Base-by-base conservation (phyloP, 2,329 filamentous ascomycete species). In the Malbranchea cinnamomea region DNA sequence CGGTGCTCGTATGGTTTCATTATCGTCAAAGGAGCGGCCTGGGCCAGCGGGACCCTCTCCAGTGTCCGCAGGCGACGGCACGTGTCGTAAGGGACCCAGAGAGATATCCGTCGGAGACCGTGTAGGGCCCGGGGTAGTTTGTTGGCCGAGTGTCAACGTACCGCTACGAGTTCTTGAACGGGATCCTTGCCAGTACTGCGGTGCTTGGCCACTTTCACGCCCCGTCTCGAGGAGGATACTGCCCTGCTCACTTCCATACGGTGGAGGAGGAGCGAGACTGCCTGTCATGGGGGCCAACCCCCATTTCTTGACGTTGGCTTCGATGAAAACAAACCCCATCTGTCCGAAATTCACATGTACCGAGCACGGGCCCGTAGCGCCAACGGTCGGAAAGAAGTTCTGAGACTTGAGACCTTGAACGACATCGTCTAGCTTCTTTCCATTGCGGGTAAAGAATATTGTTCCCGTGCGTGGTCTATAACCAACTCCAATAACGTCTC, bases 281-380 rank as follows among this genome's bases (percentile, higher is more conserved):
- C 89, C 89, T 2, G 83, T 94, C 69, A 91, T 91, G 4, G 89
- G 89, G 27, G 89, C 89, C 32, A 98, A 63, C 2, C 89, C 89
- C 89, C 89, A 98, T 65, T 95, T 98, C 72, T 98, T 98, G 37
- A 98, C 89, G 47, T 98, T 98, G 38, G 87, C 89, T 57, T 98
- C 89, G 44, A 98, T 95, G 49, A 95, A 98, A 28, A 98, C 89
- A 49, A 95, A 98, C 19, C 89, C 89, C 48, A 89, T 82, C 53
- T 98, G 89, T 5, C 89, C 89, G 52, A 98, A 91, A 54, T 98
- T 98, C 50, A 95, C 89, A 51, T 98, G 87, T 1, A 98, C 72
- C 18, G 77, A 77, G 46, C 82, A 85, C 10, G 89, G 89, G 1
- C 89, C 89, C 49, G 89, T 94, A 34, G 89, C 85, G 24, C 89